Percentiles rank a stretch among this genome's conserved stretches.
Conservation (phyloP, 768 basidiomycete species). For the Obba rivulosa region DNA sequence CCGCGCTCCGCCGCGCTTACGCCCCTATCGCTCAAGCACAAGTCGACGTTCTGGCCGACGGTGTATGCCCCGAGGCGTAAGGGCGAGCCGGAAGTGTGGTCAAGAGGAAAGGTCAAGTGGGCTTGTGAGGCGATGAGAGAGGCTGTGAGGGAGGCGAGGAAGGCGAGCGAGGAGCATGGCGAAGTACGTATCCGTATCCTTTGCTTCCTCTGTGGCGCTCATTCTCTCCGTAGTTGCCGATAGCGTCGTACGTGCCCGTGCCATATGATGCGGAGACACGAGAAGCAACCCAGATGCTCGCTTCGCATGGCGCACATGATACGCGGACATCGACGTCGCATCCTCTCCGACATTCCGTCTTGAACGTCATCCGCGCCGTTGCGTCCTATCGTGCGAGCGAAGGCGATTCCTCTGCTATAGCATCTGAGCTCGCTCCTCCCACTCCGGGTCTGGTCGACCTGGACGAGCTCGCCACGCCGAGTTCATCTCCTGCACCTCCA, state of each 20-base stretch:
- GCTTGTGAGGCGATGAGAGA: slow-evolving; percentile 60
- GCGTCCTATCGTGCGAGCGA: slow-evolving; percentile 43
- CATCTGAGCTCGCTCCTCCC: slow-evolving; percentile 8
- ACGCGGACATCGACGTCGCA: slow-evolving; percentile 63
- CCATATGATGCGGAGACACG: slow-evolving; percentile 35
- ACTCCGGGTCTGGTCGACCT: slow-evolving; percentile 8
- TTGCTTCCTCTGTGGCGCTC: not conserved
- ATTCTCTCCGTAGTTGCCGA: slow-evolving; percentile 50
- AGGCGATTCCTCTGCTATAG: not conserved
- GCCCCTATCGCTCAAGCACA: slow-evolving; percentile 53
- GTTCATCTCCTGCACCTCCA: not conserved
- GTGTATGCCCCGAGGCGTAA: slow-evolving; percentile 65
- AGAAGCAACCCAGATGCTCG: slow-evolving; percentile 11
- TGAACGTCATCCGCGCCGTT: slow-evolving; percentile 68
- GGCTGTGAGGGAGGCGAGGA: slow-evolving; percentile 44
- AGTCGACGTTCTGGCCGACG: slow-evolving; percentile 84
- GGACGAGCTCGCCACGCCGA: not conserved
- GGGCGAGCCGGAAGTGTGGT: slow-evolving; percentile 64
- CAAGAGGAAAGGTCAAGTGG: slow-evolving; percentile 64
- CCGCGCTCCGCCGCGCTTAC: slow-evolving; percentile 69
- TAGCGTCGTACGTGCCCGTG: slow-evolving; percentile 65
- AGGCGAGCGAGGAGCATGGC: slow-evolving; percentile 39
- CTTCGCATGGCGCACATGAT: slow-evolving; percentile 57
- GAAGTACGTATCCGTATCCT: slow-evolving; percentile 44
- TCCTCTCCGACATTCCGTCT: slow-evolving; percentile 80